Evolutionary conservation across 352 stramenopile species (phyloP), one percentile per base, ranked within the genome.

Genomic region (Thalassiosira allenii): DNA sequence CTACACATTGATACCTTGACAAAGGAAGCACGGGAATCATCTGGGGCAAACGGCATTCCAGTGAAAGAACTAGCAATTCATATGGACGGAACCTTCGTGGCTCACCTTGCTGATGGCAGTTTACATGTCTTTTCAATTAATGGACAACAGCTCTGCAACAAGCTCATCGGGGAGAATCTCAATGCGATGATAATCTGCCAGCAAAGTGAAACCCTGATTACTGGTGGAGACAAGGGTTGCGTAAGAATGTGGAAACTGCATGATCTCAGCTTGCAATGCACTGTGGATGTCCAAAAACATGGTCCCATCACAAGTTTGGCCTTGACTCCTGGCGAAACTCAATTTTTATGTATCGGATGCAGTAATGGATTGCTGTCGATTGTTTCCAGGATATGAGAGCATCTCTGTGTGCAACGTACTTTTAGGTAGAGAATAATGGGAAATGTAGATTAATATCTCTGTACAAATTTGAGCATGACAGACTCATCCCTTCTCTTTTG

Each of bases 271-370:
- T 65, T 92, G 33, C 61, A 79, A 32, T 91, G 82, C 23, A 81
- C 79, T 37, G 56, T 94, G 33, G 86, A 94, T 81, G 73, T 94
- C 23, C 83, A 74, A 71, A 84, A 81, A 30, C 84, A 94, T 75
- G 90, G 89, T 27, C 58, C 83, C 41, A 85, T 94, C 23, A 89
- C 81, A 34, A 90, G 80, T 62, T 79, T 94, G 43, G 73, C 75
- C 53, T 59, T 94, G 2, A 91, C 86, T 56, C 77, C 80, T 20
- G 52, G 57, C 3, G 81, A 86, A 22, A 62, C 78, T 53, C 88
- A 93, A 68, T 89, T 90, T 79, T 63, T 94, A 2, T 92, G 89
- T 70, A 81, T 94, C 75, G 90, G 90, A 17, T 91, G 84, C 59
- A 79, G 81, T 37, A 89, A 94, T 75, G 90, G 90, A 17, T 79